These are phyloP conservation scores for Trichoderma endophyticum DNA, from an alignment of 2,329 filamentous ascomycete genomes.

Conservation along the genomic window DNA sequence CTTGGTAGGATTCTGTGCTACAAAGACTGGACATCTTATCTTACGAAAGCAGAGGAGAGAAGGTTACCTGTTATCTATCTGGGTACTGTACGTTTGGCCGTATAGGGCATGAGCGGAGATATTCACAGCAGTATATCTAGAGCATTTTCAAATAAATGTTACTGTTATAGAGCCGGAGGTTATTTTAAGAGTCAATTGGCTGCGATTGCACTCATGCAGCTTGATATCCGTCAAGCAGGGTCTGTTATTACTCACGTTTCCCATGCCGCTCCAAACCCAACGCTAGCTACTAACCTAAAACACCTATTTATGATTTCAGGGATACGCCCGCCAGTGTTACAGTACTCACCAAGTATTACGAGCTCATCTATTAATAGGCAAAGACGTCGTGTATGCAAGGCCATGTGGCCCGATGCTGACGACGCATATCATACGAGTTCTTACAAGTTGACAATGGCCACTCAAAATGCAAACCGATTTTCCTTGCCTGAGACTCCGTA, in stretches of 20 bases:
- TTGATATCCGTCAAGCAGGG: neutral
- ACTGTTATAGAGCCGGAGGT: neutral
- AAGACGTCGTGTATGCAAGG: neutral
- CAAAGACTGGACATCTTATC: neutral
- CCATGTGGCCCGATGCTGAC: neutral
- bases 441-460: neutral
- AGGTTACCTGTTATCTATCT: neutral
- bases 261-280: neutral
- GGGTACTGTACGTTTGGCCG: neutral
- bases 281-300: slow-evolving; percentile 4
- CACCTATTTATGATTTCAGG: neutral
- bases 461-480: neutral
- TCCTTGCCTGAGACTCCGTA: neutral
- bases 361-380: neutral
- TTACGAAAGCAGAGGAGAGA: neutral
- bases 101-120: neutral
- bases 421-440: neutral
- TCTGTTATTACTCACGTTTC: neutral
- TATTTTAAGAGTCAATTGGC: neutral
- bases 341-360: neutral
- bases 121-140: neutral
- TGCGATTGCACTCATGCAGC: neutral
- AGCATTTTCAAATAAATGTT: neutral
- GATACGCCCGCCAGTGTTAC: neutral
- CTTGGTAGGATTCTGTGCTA: neutral